A percentile compares a stretch with the other conserved stretches of the same genome.
phyloP scores from a whole-genome alignment of 2,329 filamentous ascomycete genomes.

The Epichloe typhina region DNA sequence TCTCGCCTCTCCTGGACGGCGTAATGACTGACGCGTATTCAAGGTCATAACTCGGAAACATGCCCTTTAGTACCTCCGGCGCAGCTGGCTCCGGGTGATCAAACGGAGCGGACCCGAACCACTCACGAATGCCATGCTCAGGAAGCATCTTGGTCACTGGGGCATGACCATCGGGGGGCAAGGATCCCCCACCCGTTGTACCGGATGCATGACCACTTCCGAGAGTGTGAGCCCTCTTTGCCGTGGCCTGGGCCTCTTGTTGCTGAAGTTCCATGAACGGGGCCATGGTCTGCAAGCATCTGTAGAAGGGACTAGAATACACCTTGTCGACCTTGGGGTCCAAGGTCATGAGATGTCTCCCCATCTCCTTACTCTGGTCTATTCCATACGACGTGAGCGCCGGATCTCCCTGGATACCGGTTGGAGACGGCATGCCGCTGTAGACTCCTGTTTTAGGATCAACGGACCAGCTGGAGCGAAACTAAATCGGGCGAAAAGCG shows the following conservation, averaged over 20 bases:
- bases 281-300: conserved; percentile 71
- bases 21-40: conserved; percentile 49
- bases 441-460: conserved; percentile 72
- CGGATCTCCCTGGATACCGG: conserved; percentile 77
- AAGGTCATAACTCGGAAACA: conserved; percentile 53
- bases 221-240: neutral
- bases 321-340: conserved; percentile 59
- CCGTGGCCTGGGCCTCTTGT: conserved; percentile 1
- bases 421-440: conserved; percentile 62
- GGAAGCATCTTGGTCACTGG: conserved; percentile 31
- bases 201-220: neutral
- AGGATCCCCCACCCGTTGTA: neutral
- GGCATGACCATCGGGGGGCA: neutral
- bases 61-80: conserved; percentile 43
- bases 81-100: conserved; percentile 69
- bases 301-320: conserved; percentile 78
- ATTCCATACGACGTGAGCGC: conserved; percentile 79
- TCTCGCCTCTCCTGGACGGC: conserved; percentile 63
- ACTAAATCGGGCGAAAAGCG: conserved; percentile 36
- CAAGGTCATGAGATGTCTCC: conserved; percentile 44
- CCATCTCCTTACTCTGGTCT: conserved; percentile 69
- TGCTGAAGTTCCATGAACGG: conserved; percentile 45
- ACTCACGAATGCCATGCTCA: conserved; percentile 59
- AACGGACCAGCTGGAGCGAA: conserved; percentile 81
- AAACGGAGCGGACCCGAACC: conserved; percentile 81